phyloP scores from a whole-genome alignment of 352 stramenopile genomes.

The Phytopythium litorale region DNA sequence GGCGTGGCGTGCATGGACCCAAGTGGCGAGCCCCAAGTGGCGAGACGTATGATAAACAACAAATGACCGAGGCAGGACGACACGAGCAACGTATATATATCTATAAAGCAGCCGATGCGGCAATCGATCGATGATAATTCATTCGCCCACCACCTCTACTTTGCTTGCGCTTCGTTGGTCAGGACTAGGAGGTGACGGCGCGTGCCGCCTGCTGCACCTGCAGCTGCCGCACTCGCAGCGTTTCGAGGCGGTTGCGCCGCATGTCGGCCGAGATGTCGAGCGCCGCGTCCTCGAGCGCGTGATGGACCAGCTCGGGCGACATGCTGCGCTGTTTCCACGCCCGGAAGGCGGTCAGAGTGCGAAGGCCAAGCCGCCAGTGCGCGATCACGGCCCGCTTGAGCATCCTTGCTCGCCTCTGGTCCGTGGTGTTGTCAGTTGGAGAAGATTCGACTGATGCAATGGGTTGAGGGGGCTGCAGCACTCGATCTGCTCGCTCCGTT shows the following conservation, averaged over 20 bases:
- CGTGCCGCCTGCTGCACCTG: slow-evolving; percentile 20
- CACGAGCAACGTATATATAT: neutral
- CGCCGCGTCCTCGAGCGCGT: slow-evolving; percentile 22
- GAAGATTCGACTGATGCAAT: neutral
- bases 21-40: neutral
- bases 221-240: slow-evolving; percentile 20
- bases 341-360: slow-evolving; percentile 29
- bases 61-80: neutral
- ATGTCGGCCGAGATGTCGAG: slow-evolving; percentile 26
- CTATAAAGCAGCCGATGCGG: neutral
- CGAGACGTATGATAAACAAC: neutral
- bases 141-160: too few species aligned
- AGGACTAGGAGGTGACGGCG: neutral
- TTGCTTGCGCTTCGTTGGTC: neutral
- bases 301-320: slow-evolving; percentile 17
- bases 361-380: slow-evolving; percentile 26
- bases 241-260: slow-evolving; percentile 23
- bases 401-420: neutral
- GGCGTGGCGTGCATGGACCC: neutral
- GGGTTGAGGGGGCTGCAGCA: neutral
- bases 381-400: slow-evolving; percentile 14
- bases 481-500: neutral
- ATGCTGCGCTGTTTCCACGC: slow-evolving; percentile 25
- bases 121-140: too few species aligned
- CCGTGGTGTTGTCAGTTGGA: neutral